These are phyloP conservation scores for Kwoniella sp. DNA, from an alignment of 768 basidiomycete species.

Conservation along the genomic window DNA sequence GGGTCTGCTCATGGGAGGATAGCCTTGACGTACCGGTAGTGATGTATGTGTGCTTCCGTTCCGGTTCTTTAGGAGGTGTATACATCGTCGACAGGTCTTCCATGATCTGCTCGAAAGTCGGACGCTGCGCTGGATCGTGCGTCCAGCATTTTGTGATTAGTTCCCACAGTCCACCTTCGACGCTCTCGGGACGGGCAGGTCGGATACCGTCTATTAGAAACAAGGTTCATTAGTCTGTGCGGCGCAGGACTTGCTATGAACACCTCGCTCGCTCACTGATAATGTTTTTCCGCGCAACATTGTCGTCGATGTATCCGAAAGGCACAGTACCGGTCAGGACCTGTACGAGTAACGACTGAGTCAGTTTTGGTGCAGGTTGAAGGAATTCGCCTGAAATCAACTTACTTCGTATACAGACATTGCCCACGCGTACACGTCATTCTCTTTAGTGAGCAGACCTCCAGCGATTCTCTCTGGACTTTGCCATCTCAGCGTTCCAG, in stretches of 20 bases:
- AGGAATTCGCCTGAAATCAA: slow-evolving; percentile 56
- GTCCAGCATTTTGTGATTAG: slow-evolving; percentile 38
- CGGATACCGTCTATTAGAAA: slow-evolving; percentile 15
- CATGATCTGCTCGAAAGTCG: slow-evolving; percentile 30
- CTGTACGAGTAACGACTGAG: too few relatives aligned
- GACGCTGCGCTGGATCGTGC: slow-evolving; percentile 30
- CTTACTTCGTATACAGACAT: slow-evolving; percentile 68
- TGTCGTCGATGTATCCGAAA: slow-evolving; percentile 39
- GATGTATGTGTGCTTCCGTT: slow-evolving; percentile 3
- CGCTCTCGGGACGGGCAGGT: slow-evolving; percentile 26
- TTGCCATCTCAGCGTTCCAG: slow-evolving; percentile 71
- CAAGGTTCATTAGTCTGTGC: background rate
- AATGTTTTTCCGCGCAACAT: slow-evolving; percentile 60
- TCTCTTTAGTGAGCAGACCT: slow-evolving; percentile 60
- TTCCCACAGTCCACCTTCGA: slow-evolving; percentile 25
- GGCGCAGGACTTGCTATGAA: background rate
- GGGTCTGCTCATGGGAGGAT: background rate
- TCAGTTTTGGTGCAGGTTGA: too few relatives aligned
- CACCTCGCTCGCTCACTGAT: slow-evolving; percentile 21
- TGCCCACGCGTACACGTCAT: slow-evolving; percentile 71
- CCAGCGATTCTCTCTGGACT: slow-evolving; percentile 69
- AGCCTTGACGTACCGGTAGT: slow-evolving; percentile 10
- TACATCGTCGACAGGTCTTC: slow-evolving; percentile 24
- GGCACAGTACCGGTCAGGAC: slow-evolving; percentile 26
- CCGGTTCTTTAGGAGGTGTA: slow-evolving; percentile 13